Base-by-base conservation (phyloP, 2,329 filamentous ascomycete species). In the Thermothelomyces thermophilus region DNA sequence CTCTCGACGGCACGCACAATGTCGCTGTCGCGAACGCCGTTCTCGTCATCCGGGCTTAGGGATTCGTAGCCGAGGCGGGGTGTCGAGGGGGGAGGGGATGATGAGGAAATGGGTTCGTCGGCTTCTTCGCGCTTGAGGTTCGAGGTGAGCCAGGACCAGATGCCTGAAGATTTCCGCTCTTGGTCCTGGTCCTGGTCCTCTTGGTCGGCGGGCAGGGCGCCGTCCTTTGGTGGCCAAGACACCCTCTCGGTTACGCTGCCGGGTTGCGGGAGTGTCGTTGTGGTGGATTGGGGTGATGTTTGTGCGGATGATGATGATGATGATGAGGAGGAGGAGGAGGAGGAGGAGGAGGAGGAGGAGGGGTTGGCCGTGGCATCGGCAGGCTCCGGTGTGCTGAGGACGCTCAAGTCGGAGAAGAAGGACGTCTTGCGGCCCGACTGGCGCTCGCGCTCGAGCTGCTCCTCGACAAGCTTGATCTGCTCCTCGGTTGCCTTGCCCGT, bases 391-490 rank as follows among this genome's bases (percentile, higher is more conserved):
- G 72, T 63, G 13, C 70, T 70, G 19, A 82, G 71, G 28, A 80
- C 66, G 24, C 74, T 72, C 4, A 80, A 63, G 58, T 73, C 69
- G 61, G 69, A 63, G 57, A 64, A 60, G 53, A 60, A 55, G 48
- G 50, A 50, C 11, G 41, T 54, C 37, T 53, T 45, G 26, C 47
- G 47, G 40, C 58, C 55, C 3, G 63, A 62, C 45, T 68, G 63
- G 52, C 71, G 68, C 50, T 76, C 75, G 41, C 70, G 67, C 50
- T 66, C 70, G 57, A 77, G 74, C 53, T 76, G 75, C 48, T 79
- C 76, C 58, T 82, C 79, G 43, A 82, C 79, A 50, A 81, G 70
- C 28, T 66, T 61, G 44, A 74, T 70, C 64, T 82, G 79, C 41
- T 79, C 77, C 39, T 75, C 72, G 48, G 73, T 77, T 22, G 79